Evolutionary conservation across 2,329 filamentous ascomycete species (phyloP), one percentile per base, ranked within the genome.

Genomic region (Paramyrothecium roridum): DNA sequence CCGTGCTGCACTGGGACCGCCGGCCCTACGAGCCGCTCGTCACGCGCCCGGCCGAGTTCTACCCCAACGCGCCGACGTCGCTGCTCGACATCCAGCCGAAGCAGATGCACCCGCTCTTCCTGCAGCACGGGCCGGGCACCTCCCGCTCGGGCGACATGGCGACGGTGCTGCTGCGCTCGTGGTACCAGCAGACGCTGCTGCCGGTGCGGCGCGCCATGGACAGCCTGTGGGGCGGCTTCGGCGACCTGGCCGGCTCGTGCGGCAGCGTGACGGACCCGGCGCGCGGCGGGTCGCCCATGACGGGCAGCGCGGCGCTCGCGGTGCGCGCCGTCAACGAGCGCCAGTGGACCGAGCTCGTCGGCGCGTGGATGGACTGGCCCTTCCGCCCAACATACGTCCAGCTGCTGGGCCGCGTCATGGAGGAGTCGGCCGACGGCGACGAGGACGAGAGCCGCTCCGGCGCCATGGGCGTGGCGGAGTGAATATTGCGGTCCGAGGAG

Each of bases 51-150:
- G 65, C 80, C 1, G 92, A 96, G 60, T 87, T 91, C 63, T 90
- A 80, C 67, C 91, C 90, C 1, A 75, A 80, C 22, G 70, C 77
- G 10, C 73, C 77, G 8, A 75, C 84, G 54, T 72, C 76, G 12
- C 80, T 93, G 3, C 67, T 92, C 17, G 89, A 92, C 67, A 75
- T 91, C 56, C 82, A 86, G 60, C 89, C 90, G 3, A 79, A 80
- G 60, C 66, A 76, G 3, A 71, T 80, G 57, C 76, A 79, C 61
- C 76, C 74, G 1, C 62, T 82, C 2, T 63, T 87, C 20, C 76
- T 76, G 8, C 67, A 80, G 53, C 70, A 72, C 53, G 80, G 80
- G 0, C 67, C 73, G 2, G 56, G 54, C 2, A 71, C 70, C 2
- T 70, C 63, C 23, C 75, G 74, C 45, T 66, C 74, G 1, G 80